phyloP scores from a whole-genome alignment of 2,329 filamentous ascomycete genomes.

The Keithomyces neogunnii region DNA sequence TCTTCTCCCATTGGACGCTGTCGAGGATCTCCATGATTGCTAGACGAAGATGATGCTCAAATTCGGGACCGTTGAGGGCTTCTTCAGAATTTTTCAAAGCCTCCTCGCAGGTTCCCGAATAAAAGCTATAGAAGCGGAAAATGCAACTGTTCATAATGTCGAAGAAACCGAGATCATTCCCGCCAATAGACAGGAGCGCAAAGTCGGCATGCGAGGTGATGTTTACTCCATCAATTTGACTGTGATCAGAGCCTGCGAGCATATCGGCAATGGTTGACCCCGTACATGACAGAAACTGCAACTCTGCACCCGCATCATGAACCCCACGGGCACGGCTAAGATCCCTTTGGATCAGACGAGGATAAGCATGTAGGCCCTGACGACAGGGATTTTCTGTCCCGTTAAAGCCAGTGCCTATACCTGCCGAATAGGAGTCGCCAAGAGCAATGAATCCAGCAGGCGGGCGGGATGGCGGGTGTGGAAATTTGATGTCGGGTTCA shows the following conservation, averaged over 20 bases:
- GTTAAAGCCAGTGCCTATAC: conserved; percentile 36
- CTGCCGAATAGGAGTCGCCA: conserved; percentile 39
- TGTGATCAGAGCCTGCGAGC: conserved; percentile 24
- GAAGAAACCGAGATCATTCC: conserved; percentile 42
- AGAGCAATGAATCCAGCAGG: conserved; percentile 30
- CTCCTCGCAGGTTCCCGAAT: conserved; percentile 35
- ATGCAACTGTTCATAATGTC: conserved; percentile 41
- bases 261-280: conserved; percentile 34
- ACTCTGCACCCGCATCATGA: conserved; percentile 7
- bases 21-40: conserved; percentile 35
- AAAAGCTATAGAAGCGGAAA: conserved; percentile 40
- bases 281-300: conserved; percentile 39
- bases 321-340: conserved; percentile 16
- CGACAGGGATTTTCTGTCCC: conserved; percentile 33
- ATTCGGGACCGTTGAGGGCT: conserved; percentile 24
- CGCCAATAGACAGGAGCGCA: conserved; percentile 37
- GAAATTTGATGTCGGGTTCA: neutral
- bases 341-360: conserved; percentile 30
- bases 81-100: conserved; percentile 27
- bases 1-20: conserved; percentile 34
- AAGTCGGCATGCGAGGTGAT: conserved; percentile 29
- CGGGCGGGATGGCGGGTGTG: conserved; percentile 7
- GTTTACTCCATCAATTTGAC: conserved; percentile 35
- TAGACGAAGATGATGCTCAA: conserved; percentile 30
- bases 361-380: conserved; percentile 32